Evolutionary conservation across 73 alveolate species (phyloP).

Genomic region (Paramecium caudatum): DNA sequence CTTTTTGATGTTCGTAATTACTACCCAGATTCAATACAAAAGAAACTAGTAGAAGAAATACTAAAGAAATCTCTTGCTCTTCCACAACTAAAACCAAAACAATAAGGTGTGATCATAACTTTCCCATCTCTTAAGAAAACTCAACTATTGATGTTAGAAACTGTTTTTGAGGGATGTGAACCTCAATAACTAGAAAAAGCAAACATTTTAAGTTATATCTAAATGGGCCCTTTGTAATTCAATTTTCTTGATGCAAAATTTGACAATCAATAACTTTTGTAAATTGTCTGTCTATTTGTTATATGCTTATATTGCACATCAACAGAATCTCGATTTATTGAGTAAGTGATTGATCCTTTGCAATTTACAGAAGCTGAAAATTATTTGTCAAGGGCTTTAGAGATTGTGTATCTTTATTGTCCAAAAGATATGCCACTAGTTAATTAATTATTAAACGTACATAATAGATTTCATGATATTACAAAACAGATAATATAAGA

Average conservation of each 20-base stretch:
- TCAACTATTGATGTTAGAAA: background rate
- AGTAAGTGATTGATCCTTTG: conserved; percentile 25
- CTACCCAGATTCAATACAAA: background rate
- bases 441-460: conserved; percentile 68
- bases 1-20: background rate
- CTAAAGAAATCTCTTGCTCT: background rate
- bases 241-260: background rate
- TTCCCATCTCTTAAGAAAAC: background rate
- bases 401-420: conserved; percentile 55
- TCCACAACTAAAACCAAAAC: background rate
- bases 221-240: background rate
- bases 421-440: conserved; percentile 77
- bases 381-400: conserved; percentile 70
- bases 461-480: conserved; percentile 69
- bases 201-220: conserved; percentile 7
- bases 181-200: background rate
- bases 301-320: conserved; percentile 71
- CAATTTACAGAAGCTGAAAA: conserved; percentile 72
- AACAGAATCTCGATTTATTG: conserved; percentile 75
- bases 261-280: background rate
- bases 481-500: conserved; percentile 30
- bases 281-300: background rate
- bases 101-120: background rate
- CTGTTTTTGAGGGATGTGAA: background rate
- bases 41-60: conserved; percentile 4